Percentiles rank a stretch among this genome's conserved stretches.
Evolutionary conservation across 495 filamentous ascomycete species (phyloP).

Genomic region (Lasiosphaeria hispida): DNA sequence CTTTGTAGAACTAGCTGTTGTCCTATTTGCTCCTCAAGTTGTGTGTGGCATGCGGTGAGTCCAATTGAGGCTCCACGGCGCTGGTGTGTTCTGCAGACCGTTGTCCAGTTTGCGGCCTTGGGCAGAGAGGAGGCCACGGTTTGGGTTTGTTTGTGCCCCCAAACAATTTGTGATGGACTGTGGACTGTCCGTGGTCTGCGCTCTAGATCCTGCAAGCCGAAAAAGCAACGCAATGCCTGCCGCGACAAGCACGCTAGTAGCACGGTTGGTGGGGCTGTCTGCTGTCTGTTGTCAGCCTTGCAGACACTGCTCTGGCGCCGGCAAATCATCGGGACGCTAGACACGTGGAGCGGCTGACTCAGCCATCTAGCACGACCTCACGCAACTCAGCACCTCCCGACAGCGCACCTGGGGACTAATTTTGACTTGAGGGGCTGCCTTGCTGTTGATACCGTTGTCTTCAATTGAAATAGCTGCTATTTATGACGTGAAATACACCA

Average conservation of each 20-base stretch:
- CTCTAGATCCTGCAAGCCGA: not conserved
- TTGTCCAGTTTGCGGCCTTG: slow-evolving; percentile 5
- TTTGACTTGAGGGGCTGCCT: too few species aligned
- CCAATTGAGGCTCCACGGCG: slow-evolving; percentile 10
- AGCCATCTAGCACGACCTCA: slow-evolving; percentile 12
- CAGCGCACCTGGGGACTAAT: too few species aligned
- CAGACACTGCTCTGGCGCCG: slow-evolving; percentile 12
- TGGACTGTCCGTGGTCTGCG: not conserved
- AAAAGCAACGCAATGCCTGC: slow-evolving; percentile 15
- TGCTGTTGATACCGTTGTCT: not conserved
- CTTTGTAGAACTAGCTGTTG: not conserved
- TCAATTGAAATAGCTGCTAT: not conserved
- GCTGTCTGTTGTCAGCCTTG: slow-evolving; percentile 22
- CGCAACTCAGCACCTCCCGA: slow-evolving; percentile 6
- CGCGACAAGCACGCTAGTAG: slow-evolving; percentile 8
- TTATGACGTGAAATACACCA: slow-evolving; percentile 81
- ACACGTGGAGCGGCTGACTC: slow-evolving; percentile 6
- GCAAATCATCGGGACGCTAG: slow-evolving; percentile 17
- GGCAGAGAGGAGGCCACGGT: not conserved
- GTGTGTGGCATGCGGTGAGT: not conserved
- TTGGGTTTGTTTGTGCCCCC: slow-evolving; percentile 17
- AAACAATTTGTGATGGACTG: slow-evolving; percentile 13
- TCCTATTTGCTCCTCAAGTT: not conserved
- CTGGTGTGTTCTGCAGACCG: not conserved
- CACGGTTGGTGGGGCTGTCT: not conserved